Evolutionary conservation across 495 filamentous ascomycete species (phyloP), one percentile per base, ranked within the genome.

Genomic region (Penicillium argentinense): DNA sequence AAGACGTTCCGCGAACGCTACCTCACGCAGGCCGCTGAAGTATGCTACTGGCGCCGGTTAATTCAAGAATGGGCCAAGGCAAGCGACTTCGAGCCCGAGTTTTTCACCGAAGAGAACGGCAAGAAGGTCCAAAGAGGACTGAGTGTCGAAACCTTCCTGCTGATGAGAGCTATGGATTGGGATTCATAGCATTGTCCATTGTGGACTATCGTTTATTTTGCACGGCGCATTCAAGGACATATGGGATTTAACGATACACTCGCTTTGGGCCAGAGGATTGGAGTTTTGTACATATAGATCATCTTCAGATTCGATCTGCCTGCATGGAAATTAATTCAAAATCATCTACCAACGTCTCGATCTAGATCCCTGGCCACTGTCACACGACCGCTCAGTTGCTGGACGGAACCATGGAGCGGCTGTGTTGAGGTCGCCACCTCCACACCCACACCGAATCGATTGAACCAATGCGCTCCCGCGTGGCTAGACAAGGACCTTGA

Each of bases 21-120:
- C 50, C 62, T 72, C 25, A 75, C 74, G n/a, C 67, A 69, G 1
- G 71, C 76, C 1, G 74, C 73, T 0, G 62, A 73, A 39, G 62
- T 68, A 9, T 77, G 72, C 42, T 75, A 77, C 44, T 77, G 76
- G 75, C 54, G 75, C 13, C 47, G 51, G 25, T 44, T 79, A 14
- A 32, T 53, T 14, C 49, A 22, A 5, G 54, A 53, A 3, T 78
- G 67, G 66, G 60, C 57, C 12, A 47, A 39, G 22, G 68, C 72
- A 23, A 41, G 42, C 22, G 43, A 29, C 22, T 51, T 59, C 38
- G 33, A 60, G 34, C 49, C 59, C 26, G 45, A 52, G 13, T 62
- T 54, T 29, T 62, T 49, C 45, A 52, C 55, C 9, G 28, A 47
- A 22, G 50, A 45, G 11, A 41, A 50, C 36, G 50, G 45, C 6